Conservation (phyloP, 1,139 yeast species). For the Lodderomyces parapsilosis region DNA sequence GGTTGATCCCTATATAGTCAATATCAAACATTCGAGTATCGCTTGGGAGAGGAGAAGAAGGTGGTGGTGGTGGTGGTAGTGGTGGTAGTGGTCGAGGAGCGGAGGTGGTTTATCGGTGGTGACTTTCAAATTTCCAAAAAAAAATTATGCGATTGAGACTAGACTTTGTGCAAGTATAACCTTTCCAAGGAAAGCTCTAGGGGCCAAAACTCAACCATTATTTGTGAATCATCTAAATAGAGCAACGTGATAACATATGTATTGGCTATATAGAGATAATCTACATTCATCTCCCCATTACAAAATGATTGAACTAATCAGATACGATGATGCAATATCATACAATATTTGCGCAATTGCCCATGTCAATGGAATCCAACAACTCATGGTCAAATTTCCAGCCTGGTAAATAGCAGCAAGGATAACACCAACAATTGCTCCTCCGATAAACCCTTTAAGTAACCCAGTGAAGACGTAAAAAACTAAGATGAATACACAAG, state of each 20-base stretch:
- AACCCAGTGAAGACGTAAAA: conserved; percentile 55
- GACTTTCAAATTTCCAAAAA: not conserved
- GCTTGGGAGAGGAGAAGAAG: not conserved
- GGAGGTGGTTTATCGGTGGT: too few species aligned
- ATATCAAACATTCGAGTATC: conserved; percentile 11
- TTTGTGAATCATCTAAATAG: too few species aligned
- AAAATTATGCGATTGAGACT: not conserved
- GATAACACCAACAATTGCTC: conserved; percentile 72
- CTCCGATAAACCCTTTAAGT: conserved; percentile 64
- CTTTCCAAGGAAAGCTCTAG: not conserved
- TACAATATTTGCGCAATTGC: conserved; percentile 66
- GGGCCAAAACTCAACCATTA: too few species aligned
- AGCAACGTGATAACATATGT: too few species aligned
- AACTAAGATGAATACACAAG: conserved; percentile 36
- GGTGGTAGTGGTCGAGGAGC: too few species aligned
- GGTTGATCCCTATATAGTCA: conserved; percentile 13
- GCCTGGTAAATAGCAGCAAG: conserved; percentile 67
- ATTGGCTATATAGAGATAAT: too few species aligned
- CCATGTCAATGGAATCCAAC: conserved; percentile 91
- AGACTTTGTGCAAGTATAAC: not conserved
- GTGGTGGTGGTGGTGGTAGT: conserved; percentile 2
- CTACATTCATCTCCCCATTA: conserved; percentile 16
- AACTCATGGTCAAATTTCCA: conserved; percentile 79
- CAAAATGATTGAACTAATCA: conserved; percentile 38
- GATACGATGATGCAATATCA: conserved; percentile 64